A percentile compares a stretch with the other conserved stretches of the same genome.
Evolutionary conservation across 192 early-diverging fungal species (phyloP).

Genomic region (Umbelopsis sp.): DNA sequence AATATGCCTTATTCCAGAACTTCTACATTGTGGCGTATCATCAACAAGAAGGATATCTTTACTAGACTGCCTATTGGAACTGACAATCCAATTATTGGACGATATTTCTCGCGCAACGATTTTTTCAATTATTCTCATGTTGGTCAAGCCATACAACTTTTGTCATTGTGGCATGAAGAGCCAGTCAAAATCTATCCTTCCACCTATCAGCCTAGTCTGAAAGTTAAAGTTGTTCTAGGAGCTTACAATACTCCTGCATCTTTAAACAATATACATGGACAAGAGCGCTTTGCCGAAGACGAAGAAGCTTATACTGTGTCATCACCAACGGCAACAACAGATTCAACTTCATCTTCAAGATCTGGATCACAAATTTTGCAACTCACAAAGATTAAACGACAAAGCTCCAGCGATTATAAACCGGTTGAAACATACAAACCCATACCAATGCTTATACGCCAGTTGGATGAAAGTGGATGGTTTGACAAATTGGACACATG

Average conservation of each 20-base stretch:
- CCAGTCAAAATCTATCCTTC: slow-evolving; percentile 23
- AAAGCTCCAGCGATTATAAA: slow-evolving; percentile 1
- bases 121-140: slow-evolving; percentile 41
- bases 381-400: slow-evolving; percentile 1
- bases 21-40: slow-evolving; percentile 46
- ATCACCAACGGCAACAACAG: background rate
- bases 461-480: slow-evolving; percentile 1
- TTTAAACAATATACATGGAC: background rate
- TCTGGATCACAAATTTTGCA: background rate
- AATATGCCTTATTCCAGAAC: slow-evolving; percentile 22
- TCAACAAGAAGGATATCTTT: slow-evolving; percentile 47
- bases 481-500: slow-evolving; percentile 13
- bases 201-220: slow-evolving; percentile 23
- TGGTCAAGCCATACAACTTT: slow-evolving; percentile 29
- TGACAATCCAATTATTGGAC: slow-evolving; percentile 26
- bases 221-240: slow-evolving; percentile 25
- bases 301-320: background rate
- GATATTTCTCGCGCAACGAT: slow-evolving; percentile 15
- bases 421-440: background rate
- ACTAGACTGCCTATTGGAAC: slow-evolving; percentile 43
- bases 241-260: background rate
- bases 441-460: background rate
- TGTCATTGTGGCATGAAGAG: background rate
- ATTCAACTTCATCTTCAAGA: background rate
- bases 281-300: background rate